Evolutionary conservation across 495 filamentous ascomycete genomes (phyloP), one percentile per base, ranked within the genome.

Genomic region (Xylaria longipes): DNA sequence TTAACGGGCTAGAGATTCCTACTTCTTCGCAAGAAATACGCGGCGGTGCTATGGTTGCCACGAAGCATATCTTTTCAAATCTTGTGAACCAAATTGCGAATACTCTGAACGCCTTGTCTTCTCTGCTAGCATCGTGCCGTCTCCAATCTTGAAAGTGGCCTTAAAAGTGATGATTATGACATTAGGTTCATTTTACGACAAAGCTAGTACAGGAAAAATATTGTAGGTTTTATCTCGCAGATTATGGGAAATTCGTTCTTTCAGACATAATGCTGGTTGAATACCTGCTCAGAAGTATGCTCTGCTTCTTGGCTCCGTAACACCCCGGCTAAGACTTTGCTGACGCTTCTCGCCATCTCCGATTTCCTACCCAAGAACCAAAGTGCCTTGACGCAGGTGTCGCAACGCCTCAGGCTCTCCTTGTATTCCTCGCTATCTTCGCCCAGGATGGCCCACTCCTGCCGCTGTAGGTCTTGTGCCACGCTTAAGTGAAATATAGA

Each of bases 281-380:
- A 57, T 15, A 27, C 54, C 54, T 57, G 27, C 54, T 57, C 27
- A 33, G 54, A 33, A 33, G 54, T 17, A 57, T 20, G 54, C 48
- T 39, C 65, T 43, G 14, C 54, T 68, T 58, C 31, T 35, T 58
- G 46, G 41, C 39, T 29, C 41, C 39, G 37, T n/a, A 65, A 48
- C 8, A 48, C 39, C 15, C 20, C 39, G 35, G 15, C 62, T 14
- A 65, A 33, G 3, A 65, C 15, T 27, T 65, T 33, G 62, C 62
- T 65, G 27, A 65, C 12, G 27, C 62, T 43, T 45, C 71, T 71
- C 20, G 84, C 83, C 81, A 84, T 81, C 73, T 86, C 84, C 3
- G 81, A 83, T 72, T 84, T 87, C 54, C 77, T 78, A 6, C 84
- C 83, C 3, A 87, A 73, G 57, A 76, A 80, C 71, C 76, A 77